Conservation (phyloP, 192 early-diverging fungal genomes). For the Dissophora ornata region DNA sequence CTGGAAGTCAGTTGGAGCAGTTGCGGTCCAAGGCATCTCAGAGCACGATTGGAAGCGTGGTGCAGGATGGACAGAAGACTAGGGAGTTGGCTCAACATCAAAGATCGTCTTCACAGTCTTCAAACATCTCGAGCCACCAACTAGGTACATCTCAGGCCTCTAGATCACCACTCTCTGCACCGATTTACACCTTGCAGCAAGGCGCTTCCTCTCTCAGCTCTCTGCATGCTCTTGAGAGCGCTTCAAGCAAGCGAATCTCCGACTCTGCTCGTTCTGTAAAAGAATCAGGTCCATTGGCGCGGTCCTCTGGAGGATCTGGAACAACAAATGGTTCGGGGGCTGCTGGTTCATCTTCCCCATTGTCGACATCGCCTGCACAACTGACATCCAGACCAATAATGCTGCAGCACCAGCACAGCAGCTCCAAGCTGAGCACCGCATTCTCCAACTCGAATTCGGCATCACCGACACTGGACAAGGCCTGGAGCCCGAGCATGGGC, state of each 20-base stretch:
- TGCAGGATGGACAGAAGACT: slow-evolving; percentile 6
- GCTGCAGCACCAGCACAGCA: slow-evolving; percentile 28
- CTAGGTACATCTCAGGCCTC: slow-evolving; percentile 10
- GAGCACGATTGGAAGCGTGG: no score
- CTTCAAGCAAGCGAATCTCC: slow-evolving; percentile 30
- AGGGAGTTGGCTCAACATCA: slow-evolving; percentile 19
- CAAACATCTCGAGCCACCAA: slow-evolving; percentile 28
- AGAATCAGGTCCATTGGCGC: slow-evolving; percentile 25
- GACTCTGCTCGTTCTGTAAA: slow-evolving; percentile 44
- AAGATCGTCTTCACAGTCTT: slow-evolving; percentile 44
- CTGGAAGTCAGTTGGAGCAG: slow-evolving; percentile 29
- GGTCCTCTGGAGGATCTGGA: slow-evolving; percentile 24
- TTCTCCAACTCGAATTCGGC: slow-evolving; percentile 9
- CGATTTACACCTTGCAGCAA: slow-evolving; percentile 41
- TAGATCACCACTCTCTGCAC: slow-evolving; percentile 38
- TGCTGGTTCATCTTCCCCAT: slow-evolving; percentile 14
- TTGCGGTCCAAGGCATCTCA: slow-evolving; percentile 18
- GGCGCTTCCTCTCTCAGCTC: slow-evolving; percentile 39
- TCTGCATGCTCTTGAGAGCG: slow-evolving; percentile 27
- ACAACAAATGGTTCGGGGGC: slow-evolving; percentile 2
- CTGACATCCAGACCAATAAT: slow-evolving; percentile 6
- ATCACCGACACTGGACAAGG: slow-evolving; percentile 39
- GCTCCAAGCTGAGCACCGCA: slow-evolving; percentile 32
- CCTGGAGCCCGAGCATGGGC: slow-evolving; percentile 30
- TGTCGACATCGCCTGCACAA: slow-evolving; percentile 14